Evolutionary conservation across 352 stramenopile genomes (phyloP), one percentile per base, ranked within the genome.

Genomic region (Thalassiosira hispida): DNA sequence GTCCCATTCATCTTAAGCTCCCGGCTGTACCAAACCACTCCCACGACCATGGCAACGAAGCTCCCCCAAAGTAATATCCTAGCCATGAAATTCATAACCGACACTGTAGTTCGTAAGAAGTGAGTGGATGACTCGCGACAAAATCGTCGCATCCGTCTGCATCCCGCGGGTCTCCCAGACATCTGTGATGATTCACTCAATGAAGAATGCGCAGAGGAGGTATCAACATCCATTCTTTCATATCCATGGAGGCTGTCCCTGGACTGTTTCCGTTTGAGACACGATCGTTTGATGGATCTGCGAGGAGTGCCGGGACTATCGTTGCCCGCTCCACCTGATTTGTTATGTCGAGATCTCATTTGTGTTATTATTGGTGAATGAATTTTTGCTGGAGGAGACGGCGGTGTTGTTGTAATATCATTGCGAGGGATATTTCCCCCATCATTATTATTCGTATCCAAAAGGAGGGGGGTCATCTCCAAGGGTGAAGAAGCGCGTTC

Each of bases 1-100:
- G 77, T 91, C 73, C 86, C 86, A 73, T 91, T 86, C 31, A 90
- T 84, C 40, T 85, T 89, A 0, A 93, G 65, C 64, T 93, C 88
- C 9, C 83, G 84, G 18, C 79, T 90, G 66, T 92, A 93, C 81
- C 84, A 93, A 38, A 92, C 67, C 0, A 92, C 77, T n/a, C 55
- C 79, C 0, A 82, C 69, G 0, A 79, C 60, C 55, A 79, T 83
- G 16, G 81, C 69, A 0, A 91, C 12, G 11, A 90, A 70, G 35
- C 73, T 85, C 1, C 57, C 69, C 82, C 85, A 93, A 40, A 92
- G 79, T 0, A 93, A 56, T 8, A 90, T 63, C n/a, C 73, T 51
- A 0, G 86, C 86, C 1, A 92, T 49, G 29, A 90, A 66, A 63
- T 91, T 90, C 85, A 93, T 92, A 4, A 86, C 77, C 1, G 77